Conservation (phyloP, 2,329 filamentous ascomycete genomes). For the Alternaria sp. region DNA sequence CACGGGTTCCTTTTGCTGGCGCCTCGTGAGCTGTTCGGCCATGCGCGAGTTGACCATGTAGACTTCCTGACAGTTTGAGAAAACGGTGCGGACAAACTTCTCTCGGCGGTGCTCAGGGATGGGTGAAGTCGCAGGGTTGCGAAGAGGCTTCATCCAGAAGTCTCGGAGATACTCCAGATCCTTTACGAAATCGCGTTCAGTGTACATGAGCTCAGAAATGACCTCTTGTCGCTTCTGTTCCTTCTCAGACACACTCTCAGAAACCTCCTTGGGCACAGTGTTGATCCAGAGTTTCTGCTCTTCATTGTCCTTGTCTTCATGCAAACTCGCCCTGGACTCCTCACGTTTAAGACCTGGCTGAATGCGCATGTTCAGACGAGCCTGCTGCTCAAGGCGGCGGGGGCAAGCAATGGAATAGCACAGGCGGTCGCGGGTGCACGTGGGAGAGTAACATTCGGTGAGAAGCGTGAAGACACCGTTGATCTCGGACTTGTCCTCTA, state of each 20-base stretch:
- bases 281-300: conserved; percentile 99
- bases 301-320: conserved; percentile 88
- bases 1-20: conserved; percentile 89
- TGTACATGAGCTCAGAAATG: conserved; percentile 98
- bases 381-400: conserved; percentile 90
- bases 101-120: conserved; percentile 88
- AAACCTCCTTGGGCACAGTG: conserved; percentile 92
- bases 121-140: conserved; percentile 72
- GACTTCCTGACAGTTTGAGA: conserved; percentile 95
- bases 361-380: conserved; percentile 89
- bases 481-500: conserved; percentile 83
- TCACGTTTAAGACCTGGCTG: conserved; percentile 82
- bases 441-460: conserved; percentile 97
- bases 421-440: conserved; percentile 90
- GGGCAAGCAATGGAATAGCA: conserved; percentile 99
- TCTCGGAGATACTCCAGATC: conserved; percentile 96
- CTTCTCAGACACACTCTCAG: conserved; percentile 83
- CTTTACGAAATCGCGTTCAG: conserved; percentile 97
- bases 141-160: conserved; percentile 96
- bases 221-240: conserved; percentile 99
- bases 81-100: conserved; percentile 90
- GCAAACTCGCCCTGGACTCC: conserved; percentile 72
- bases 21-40: conserved; percentile 83
- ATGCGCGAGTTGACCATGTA: conserved; percentile 89
- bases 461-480: conserved; percentile 96